phyloP scores from a whole-genome alignment of 73 alveolate species.

The Paramecium octaurelia region DNA sequence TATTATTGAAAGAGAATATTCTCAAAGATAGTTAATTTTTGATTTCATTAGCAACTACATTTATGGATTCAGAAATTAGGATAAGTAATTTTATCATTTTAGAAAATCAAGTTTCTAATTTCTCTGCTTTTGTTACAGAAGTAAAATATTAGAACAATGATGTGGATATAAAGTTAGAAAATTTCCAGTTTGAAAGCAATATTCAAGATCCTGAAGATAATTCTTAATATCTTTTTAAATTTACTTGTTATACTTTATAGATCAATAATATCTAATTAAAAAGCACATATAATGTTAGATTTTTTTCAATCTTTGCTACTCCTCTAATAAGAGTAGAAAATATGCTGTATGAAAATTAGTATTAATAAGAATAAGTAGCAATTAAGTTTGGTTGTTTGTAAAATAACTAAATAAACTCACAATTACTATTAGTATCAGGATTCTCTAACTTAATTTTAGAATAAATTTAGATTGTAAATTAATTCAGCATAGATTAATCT shows the following conservation, averaged over 20 bases:
- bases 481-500: background rate
- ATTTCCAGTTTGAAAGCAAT: too few species aligned
- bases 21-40: background rate
- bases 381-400: background rate
- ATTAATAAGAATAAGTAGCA: background rate
- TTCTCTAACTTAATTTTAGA: background rate
- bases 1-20: background rate
- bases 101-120: background rate
- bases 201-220: too few species aligned
- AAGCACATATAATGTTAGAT: background rate
- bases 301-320: background rate
- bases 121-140: background rate
- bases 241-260: too few species aligned
- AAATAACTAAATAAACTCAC: background rate
- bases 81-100: too few species aligned
- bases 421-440: background rate
- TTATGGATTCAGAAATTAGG: background rate
- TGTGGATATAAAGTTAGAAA: too few species aligned
- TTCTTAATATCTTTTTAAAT: too few species aligned
- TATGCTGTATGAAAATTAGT: background rate
- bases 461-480: too few species aligned
- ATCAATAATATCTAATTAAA: too few species aligned
- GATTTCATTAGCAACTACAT: background rate
- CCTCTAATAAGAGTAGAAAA: background rate
- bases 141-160: too few species aligned